Percentiles rank a stretch among this genome's conserved stretches.
Evolutionary conservation across 768 basidiomycete species (phyloP).

Genomic region (Podaxis mareebaensis): DNA sequence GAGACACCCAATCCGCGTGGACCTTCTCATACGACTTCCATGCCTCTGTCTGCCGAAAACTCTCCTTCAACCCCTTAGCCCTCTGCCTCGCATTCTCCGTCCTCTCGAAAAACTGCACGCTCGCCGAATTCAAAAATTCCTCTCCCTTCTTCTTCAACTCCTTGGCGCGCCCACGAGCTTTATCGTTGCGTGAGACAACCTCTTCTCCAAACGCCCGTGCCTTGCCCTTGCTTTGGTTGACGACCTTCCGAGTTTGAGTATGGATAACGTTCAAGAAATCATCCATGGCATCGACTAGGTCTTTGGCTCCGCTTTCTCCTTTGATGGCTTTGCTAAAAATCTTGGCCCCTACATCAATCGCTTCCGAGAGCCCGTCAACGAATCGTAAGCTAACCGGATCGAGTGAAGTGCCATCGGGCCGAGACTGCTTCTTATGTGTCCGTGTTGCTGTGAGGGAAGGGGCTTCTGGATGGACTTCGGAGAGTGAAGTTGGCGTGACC

Average conservation of each 20-base stretch:
- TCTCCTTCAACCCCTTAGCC: slow-evolving; percentile 42
- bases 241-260: slow-evolving; percentile 45
- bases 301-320: slow-evolving; percentile 46
- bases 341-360: slow-evolving; percentile 48
- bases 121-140: slow-evolving; percentile 44
- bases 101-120: slow-evolving; percentile 39
- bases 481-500: slow-evolving; percentile 21
- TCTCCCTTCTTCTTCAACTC: slow-evolving; percentile 51
- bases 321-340: slow-evolving; percentile 44
- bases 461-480: slow-evolving; percentile 29
- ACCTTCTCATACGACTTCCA: slow-evolving; percentile 24
- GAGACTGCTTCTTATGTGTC: slow-evolving; percentile 17
- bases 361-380: slow-evolving; percentile 47
- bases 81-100: slow-evolving; percentile 44
- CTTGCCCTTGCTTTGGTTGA: slow-evolving; percentile 51
- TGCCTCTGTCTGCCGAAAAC: slow-evolving; percentile 27
- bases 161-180: slow-evolving; percentile 53
- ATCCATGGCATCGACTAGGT: slow-evolving; percentile 61
- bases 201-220: slow-evolving; percentile 45
- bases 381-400: slow-evolving; percentile 40
- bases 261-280: slow-evolving; percentile 52
- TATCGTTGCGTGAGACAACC: slow-evolving; percentile 47
- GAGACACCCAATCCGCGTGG: slow-evolving; percentile 21
- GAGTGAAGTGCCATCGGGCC: slow-evolving; percentile 23
- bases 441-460: slow-evolving; percentile 19